phyloP scores from a whole-genome alignment of 192 early-diverging fungal genomes.

The Phycomyces nitens region DNA sequence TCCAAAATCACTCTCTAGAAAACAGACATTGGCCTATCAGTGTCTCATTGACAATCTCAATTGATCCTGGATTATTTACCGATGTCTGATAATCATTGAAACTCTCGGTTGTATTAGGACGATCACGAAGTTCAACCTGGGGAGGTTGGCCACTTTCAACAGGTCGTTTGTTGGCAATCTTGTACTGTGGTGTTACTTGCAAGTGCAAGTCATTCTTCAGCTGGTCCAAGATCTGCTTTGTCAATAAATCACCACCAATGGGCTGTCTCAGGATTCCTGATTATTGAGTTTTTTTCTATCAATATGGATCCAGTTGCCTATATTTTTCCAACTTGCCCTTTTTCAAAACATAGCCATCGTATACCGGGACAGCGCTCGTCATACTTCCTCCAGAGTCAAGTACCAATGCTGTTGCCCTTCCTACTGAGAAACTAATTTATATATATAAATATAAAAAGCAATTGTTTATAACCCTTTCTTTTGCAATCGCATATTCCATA shows the following conservation, averaged over 20 bases:
- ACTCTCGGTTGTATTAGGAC: constrained; percentile 55
- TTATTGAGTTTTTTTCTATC: not conserved
- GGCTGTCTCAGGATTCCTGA: constrained; percentile 59
- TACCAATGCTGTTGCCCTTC: constrained; percentile 83
- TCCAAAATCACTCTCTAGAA: constrained; percentile 76
- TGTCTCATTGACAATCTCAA: not conserved
- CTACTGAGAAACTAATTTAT: constrained; percentile 82
- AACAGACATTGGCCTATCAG: not conserved
- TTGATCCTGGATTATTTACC: constrained; percentile 35
- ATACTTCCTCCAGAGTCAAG: constrained; percentile 87
- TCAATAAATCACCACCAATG: constrained; percentile 81
- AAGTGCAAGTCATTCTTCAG: constrained; percentile 56
- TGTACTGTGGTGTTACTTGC: constrained; percentile 79
- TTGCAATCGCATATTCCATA: constrained; percentile 4
- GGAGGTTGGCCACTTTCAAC: constrained; percentile 73
- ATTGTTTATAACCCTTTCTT: not conserved
- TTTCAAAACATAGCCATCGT: constrained; percentile 93
- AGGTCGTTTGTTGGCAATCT: constrained; percentile 68
- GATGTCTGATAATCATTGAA: constrained; percentile 75
- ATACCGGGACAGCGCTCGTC: constrained; percentile 92
- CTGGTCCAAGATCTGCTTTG: constrained; percentile 66
- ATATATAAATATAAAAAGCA: constrained; percentile 2
- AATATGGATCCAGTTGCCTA: not conserved
- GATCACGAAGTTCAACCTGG: constrained; percentile 43
- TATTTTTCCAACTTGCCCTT: constrained; percentile 52